phyloP scores from a whole-genome alignment of 305 asterid species.

The Fraxinus ornus region DNA sequence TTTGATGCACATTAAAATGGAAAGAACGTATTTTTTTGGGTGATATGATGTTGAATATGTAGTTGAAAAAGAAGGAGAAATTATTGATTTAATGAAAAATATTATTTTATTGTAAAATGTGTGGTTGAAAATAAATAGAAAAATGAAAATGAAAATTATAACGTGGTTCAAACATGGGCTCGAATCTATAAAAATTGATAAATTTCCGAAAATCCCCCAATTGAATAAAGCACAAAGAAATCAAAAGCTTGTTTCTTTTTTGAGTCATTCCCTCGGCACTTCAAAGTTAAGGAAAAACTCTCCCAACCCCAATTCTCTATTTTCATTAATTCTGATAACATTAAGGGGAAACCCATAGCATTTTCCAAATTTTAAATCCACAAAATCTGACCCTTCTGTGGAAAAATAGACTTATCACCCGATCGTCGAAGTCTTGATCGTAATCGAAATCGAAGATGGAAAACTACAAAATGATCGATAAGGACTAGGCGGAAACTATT shows the following conservation, averaged over 20 bases:
- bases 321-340: not conserved
- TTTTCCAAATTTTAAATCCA: not conserved
- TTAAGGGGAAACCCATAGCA: not conserved
- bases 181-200: not conserved
- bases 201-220: not conserved
- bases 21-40: too few relatives aligned
- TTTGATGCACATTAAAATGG: too few relatives aligned
- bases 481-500: slow-evolving; percentile 1
- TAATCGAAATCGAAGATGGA: slow-evolving; percentile 13
- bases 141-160: too few relatives aligned
- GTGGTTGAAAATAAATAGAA: too few relatives aligned
- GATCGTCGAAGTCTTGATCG: slow-evolving; percentile 46
- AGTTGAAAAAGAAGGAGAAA: too few relatives aligned
- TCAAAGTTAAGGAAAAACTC: not conserved
- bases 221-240: not conserved
- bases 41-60: too few relatives aligned
- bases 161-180: not conserved
- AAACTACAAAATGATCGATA: not conserved
- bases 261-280: not conserved
- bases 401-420: slow-evolving; percentile 35
- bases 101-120: too few relatives aligned
- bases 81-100: too few relatives aligned
- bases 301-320: not conserved
- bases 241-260: not conserved
- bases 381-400: slow-evolving; percentile 7